Evolutionary conservation across 192 early-diverging fungal genomes (phyloP).

Genomic region (Podila verticillata): DNA sequence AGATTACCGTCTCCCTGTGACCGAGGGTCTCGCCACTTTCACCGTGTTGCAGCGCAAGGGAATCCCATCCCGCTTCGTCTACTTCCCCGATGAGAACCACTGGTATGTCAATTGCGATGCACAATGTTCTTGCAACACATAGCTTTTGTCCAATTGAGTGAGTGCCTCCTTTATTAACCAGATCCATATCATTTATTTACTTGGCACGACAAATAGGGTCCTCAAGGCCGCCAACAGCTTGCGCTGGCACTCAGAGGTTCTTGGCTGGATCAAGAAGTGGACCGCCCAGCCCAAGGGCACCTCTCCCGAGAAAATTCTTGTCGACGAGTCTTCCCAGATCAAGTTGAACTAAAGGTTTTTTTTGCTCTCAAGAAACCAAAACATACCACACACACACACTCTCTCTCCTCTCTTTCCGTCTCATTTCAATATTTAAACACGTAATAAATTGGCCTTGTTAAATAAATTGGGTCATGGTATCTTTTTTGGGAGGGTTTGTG

Average conservation of each 20-base stretch:
- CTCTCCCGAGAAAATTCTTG: neutral
- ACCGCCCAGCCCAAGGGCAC: conserved; percentile 27
- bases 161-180: neutral
- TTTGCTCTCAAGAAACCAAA: neutral
- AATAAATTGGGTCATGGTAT: too few species aligned
- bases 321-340: conserved; percentile 27
- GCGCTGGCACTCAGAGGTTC: conserved; percentile 77
- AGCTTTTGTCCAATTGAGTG: neutral
- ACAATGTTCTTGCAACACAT: neutral
- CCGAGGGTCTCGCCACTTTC: conserved; percentile 78
- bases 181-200: neutral
- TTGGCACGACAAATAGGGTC: conserved; percentile 64
- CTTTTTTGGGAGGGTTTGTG: too few species aligned
- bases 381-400: neutral
- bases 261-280: conserved; percentile 67
- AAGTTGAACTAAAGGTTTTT: conserved; percentile 9
- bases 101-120: conserved; percentile 11
- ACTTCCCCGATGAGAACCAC: conserved; percentile 83
- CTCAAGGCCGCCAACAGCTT: conserved; percentile 81
- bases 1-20: conserved; percentile 77
- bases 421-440: too few species aligned
- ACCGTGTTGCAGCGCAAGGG: conserved; percentile 79
- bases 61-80: conserved; percentile 73
- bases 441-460: too few species aligned
- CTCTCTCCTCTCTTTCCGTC: neutral